Evolutionary conservation across 306 rosid species (phyloP).

Genomic region (Glycine soja): DNA sequence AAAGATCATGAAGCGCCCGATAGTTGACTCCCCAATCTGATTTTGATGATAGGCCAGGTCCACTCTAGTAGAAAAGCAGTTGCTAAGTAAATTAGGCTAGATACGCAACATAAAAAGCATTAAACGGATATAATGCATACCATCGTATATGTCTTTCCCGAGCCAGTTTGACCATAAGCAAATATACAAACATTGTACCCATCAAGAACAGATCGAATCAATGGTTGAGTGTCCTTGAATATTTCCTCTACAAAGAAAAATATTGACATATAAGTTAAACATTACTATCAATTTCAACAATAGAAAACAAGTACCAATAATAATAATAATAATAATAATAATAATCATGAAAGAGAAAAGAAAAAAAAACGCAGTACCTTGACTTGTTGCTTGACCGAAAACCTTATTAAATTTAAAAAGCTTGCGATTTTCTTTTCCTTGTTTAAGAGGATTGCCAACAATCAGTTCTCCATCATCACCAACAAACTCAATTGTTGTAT

Average conservation of each 20-base stretch:
- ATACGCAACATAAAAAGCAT: slow-evolving; percentile 26
- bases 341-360: slow-evolving; percentile 12
- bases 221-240: slow-evolving; percentile 84
- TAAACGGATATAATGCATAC: slow-evolving; percentile 54
- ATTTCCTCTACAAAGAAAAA: slow-evolving; percentile 75
- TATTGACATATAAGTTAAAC: slow-evolving; percentile 34
- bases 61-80: slow-evolving; percentile 67
- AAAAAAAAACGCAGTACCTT: slow-evolving; percentile 63
- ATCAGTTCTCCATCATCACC: slow-evolving; percentile 94
- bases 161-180: slow-evolving; percentile 99
- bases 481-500: slow-evolving; percentile 77
- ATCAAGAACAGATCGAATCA: slow-evolving; percentile 93
- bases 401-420: slow-evolving; percentile 93
- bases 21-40: slow-evolving; percentile 97
- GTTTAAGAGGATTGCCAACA: slow-evolving; percentile 85
- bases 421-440: slow-evolving; percentile 82
- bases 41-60: slow-evolving; percentile 75
- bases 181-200: slow-evolving; percentile 98
- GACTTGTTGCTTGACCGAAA: slow-evolving; percentile 83
- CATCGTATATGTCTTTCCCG: slow-evolving; percentile 98
- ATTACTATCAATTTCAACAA: slow-evolving; percentile 5
- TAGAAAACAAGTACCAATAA: slow-evolving; percentile 33
- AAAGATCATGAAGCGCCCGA: slow-evolving; percentile 93
- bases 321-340: slow-evolving; percentile 31
- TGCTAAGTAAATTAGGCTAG: slow-evolving; percentile 27